These are phyloP conservation scores for Effrenium voratum DNA, from an alignment of 73 alveolate genomes.

Conservation along the genomic window DNA sequence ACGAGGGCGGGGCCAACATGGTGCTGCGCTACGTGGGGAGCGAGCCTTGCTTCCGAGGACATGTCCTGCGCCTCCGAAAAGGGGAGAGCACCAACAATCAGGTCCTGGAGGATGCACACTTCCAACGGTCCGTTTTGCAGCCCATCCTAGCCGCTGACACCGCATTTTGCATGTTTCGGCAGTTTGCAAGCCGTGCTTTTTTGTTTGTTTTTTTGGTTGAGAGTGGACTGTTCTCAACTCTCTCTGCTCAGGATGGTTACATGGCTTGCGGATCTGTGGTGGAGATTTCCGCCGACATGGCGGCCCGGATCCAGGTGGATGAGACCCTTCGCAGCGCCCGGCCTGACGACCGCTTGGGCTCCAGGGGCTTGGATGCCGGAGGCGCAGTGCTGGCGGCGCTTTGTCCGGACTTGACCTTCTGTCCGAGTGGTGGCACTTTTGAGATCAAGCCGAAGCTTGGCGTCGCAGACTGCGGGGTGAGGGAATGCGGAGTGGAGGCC, in stretches of 20 bases:
- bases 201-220: background rate
- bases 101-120: constrained; percentile 15
- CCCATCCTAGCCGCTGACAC: constrained; percentile 36
- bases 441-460: constrained; percentile 77
- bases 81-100: constrained; percentile 32
- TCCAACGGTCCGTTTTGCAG: constrained; percentile 49
- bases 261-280: constrained; percentile 3
- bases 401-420: constrained; percentile 47
- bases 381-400: background rate
- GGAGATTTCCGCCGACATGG: background rate
- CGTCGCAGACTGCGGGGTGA: constrained; percentile 49
- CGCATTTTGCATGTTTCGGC: background rate
- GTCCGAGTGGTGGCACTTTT: constrained; percentile 47
- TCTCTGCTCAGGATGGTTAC: constrained; percentile 28
- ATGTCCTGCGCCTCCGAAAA: constrained; percentile 69
- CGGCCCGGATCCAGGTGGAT: background rate
- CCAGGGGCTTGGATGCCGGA: background rate
- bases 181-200: background rate
- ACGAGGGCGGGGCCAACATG: constrained; percentile 71
- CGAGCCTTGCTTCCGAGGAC: constrained; percentile 17
- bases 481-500: constrained; percentile 10
- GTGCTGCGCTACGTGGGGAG: constrained; percentile 41
- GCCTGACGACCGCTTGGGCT: background rate
- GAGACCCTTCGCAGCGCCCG: constrained; percentile 2
- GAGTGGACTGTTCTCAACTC: background rate